Evolutionary conservation across 768 basidiomycete species (phyloP).

Genomic region (Termitomyces sp.): DNA sequence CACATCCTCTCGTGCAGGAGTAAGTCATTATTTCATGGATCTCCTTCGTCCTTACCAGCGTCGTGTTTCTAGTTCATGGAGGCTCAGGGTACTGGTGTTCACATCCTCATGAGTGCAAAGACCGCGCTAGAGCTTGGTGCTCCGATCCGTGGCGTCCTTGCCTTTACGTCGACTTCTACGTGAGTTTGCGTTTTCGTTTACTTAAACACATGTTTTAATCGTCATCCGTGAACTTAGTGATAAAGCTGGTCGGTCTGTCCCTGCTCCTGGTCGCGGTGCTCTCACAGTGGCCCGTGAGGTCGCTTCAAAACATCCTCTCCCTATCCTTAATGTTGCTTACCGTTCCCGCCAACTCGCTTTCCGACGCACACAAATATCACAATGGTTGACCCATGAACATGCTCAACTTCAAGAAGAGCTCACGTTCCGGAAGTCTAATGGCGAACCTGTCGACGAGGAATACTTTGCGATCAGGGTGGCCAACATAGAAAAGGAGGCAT

Average conservation of each 20-base stretch:
- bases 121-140: slow-evolving; percentile 93
- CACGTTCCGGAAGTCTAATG: slow-evolving; percentile 49
- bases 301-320: slow-evolving; percentile 69
- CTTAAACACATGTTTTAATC: background rate
- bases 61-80: slow-evolving; percentile 78
- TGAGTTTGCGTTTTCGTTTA: slow-evolving; percentile 28
- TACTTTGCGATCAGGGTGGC: slow-evolving; percentile 75
- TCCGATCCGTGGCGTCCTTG: slow-evolving; percentile 89
- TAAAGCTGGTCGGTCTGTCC: slow-evolving; percentile 97
- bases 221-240: slow-evolving; percentile 47
- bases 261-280: slow-evolving; percentile 93
- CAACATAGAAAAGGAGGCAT: slow-evolving; percentile 86
- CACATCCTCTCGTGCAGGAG: slow-evolving; percentile 92
- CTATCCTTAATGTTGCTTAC: slow-evolving; percentile 80
- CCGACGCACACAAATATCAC: slow-evolving; percentile 91
- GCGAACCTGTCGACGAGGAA: slow-evolving; percentile 49
- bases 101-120: slow-evolving; percentile 95
- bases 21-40: slow-evolving; percentile 31
- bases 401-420: slow-evolving; percentile 78
- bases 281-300: slow-evolving; percentile 86
- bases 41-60: slow-evolving; percentile 3
- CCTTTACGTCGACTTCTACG: slow-evolving; percentile 95
- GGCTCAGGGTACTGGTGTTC: slow-evolving; percentile 92
- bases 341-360: slow-evolving; percentile 91
- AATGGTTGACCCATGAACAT: slow-evolving; percentile 92